Percentiles rank a stretch among this genome's conserved stretches.
phyloP scores from a whole-genome alignment of 805 yeast species.

The Candida insectorum region DNA sequence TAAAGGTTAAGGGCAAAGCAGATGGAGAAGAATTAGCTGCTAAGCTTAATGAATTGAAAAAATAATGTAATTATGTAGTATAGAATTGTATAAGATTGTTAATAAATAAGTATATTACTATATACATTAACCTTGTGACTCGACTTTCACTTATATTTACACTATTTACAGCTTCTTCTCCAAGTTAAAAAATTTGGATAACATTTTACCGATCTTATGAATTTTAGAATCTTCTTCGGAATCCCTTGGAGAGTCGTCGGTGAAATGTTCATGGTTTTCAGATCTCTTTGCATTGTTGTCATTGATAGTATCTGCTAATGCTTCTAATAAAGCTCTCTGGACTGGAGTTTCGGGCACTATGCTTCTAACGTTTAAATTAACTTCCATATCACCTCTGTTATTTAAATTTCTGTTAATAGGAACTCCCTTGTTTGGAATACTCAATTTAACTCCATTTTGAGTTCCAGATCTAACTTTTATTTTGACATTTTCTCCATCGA shows the following conservation, averaged over 20 bases:
- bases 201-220: slow-evolving; percentile 55
- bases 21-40: slow-evolving; percentile 57
- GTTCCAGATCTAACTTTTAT: slow-evolving; percentile 83
- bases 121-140: no score
- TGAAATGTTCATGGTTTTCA: slow-evolving; percentile 39
- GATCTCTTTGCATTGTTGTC: slow-evolving; percentile 77
- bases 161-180: slow-evolving; percentile 17
- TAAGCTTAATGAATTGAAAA: slow-evolving; percentile 21
- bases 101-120: slow-evolving; percentile 1
- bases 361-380: slow-evolving; percentile 67
- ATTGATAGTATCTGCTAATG: slow-evolving; percentile 85
- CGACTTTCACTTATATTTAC: slow-evolving; percentile 4
- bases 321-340: slow-evolving; percentile 86
- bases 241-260: slow-evolving; percentile 18
- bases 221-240: slow-evolving; percentile 46
- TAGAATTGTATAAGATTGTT: slow-evolving; percentile 1
- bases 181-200: slow-evolving; percentile 55
- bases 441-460: slow-evolving; percentile 67
- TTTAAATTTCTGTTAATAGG: slow-evolving; percentile 55
- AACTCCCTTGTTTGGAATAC: slow-evolving; percentile 84
- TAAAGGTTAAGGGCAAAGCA: slow-evolving; percentile 72
- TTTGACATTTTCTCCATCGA: slow-evolving; percentile 73
- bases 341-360: slow-evolving; percentile 76
- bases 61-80: slow-evolving; percentile 5
- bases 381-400: slow-evolving; percentile 77